phyloP scores from a whole-genome alignment of 768 basidiomycete species.

The Megacollybia marginata region DNA sequence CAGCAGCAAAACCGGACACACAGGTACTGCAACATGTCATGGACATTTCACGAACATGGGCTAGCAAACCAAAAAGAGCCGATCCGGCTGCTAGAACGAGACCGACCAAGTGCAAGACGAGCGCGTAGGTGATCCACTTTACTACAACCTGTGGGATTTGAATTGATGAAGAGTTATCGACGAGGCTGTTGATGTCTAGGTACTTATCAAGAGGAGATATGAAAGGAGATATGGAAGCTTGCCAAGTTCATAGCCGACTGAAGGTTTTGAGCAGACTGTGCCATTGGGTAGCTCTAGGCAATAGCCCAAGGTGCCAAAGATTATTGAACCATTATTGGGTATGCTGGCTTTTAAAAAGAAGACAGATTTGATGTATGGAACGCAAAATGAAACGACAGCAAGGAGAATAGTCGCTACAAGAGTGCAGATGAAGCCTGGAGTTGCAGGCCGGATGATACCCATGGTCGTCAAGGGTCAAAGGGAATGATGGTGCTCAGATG shows the following conservation, averaged over 20 bases:
- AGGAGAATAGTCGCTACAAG: slow-evolving; percentile 73
- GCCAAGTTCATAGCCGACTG: slow-evolving; percentile 87
- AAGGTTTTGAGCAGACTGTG: slow-evolving; percentile 70
- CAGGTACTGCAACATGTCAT: slow-evolving; percentile 80
- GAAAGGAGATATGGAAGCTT: slow-evolving; percentile 21
- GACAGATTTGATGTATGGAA: slow-evolving; percentile 82
- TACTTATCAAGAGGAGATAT: not conserved
- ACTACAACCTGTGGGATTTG: slow-evolving; percentile 77
- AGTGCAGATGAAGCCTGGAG: slow-evolving; percentile 83
- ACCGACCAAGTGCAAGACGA: slow-evolving; percentile 88
- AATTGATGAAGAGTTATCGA: slow-evolving; percentile 58
- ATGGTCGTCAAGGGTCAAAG: slow-evolving; percentile 23
- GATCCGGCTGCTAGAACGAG: slow-evolving; percentile 65
- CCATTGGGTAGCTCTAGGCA: slow-evolving; percentile 54
- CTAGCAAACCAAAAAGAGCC: slow-evolving; percentile 77
- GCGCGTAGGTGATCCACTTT: slow-evolving; percentile 93
- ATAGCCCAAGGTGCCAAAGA: slow-evolving; percentile 87
- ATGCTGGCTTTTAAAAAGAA: slow-evolving; percentile 82
- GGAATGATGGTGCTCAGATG: not conserved
- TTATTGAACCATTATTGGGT: slow-evolving; percentile 51
- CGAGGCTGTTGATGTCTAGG: slow-evolving; percentile 74
- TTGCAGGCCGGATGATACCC: slow-evolving; percentile 74
- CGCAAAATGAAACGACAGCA: slow-evolving; percentile 83
- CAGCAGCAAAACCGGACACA: slow-evolving; percentile 74
- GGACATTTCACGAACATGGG: slow-evolving; percentile 81